phyloP scores from a whole-genome alignment of 2,329 filamentous ascomycete genomes.

The Sclerotinia spermophila region DNA sequence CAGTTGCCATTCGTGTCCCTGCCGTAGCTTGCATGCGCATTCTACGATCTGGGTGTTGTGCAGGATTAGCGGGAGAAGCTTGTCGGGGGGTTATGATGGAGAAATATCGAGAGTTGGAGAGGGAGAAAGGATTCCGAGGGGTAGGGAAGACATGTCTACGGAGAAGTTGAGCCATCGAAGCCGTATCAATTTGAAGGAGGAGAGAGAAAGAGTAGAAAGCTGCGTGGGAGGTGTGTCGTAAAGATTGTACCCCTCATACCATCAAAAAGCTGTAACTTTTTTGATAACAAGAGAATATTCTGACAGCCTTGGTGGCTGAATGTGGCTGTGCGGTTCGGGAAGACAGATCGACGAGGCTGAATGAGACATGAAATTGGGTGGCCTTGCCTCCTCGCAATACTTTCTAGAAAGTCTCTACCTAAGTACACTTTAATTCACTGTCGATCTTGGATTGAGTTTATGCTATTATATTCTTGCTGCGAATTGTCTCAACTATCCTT shows the following conservation, averaged over 20 bases:
- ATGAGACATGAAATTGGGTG: not conserved
- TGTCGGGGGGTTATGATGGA: constrained; percentile 23
- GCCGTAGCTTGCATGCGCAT: not conserved
- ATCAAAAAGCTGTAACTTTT: not conserved
- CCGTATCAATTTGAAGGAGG: not conserved
- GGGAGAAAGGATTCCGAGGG: constrained; percentile 16
- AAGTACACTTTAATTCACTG: not conserved
- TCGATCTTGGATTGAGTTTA: not conserved
- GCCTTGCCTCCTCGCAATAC: not conserved
- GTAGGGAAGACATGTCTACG: constrained; percentile 28
- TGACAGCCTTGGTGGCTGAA: constrained; percentile 4
- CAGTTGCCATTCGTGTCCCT: constrained; percentile 22
- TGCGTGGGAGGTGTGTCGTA: not conserved
- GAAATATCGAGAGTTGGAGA: constrained; percentile 27
- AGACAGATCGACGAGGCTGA: constrained; percentile 6
- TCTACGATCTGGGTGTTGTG: constrained; percentile 5
- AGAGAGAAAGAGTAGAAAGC: not conserved
- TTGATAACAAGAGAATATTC: not conserved
- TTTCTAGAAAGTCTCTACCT: not conserved
- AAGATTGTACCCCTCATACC: not conserved
- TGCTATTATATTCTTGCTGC: not conserved
- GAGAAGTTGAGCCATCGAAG: constrained; percentile 29
- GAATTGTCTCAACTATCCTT: not conserved
- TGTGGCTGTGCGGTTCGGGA: constrained; percentile 3
- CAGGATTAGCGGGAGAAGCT: constrained; percentile 5